phyloP scores from a whole-genome alignment of 176 grass and related monocot genomes.

The Cenchrus americanus region DNA sequence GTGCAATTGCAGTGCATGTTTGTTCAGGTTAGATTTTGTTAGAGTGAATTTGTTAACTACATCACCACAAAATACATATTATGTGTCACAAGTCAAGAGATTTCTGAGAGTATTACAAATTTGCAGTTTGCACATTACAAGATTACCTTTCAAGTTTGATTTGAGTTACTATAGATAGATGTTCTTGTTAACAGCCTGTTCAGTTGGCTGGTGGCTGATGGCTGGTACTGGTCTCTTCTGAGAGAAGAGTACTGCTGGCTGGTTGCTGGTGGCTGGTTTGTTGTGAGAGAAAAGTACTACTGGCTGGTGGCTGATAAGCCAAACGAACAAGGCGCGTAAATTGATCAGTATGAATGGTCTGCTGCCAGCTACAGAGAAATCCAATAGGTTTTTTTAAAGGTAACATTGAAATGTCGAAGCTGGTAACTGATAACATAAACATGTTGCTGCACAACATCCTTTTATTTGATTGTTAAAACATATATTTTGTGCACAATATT shows the following conservation, averaged over 20 bases:
- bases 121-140: neutral
- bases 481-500: neutral
- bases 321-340: too few relatives aligned
- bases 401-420: neutral
- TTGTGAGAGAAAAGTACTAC: too few relatives aligned
- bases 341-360: neutral
- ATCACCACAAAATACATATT: neutral
- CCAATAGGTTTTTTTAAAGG: neutral
- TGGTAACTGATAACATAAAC: neutral
- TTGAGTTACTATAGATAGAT: neutral
- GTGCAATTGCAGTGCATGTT: neutral
- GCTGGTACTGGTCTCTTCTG: too few relatives aligned
- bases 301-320: too few relatives aligned
- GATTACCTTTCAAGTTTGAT: conserved; percentile 15
- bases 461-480: neutral
- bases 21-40: neutral
- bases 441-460: neutral
- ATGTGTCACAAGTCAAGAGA: neutral
- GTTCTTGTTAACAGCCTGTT: neutral
- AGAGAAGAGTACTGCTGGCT: too few relatives aligned
- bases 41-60: neutral
- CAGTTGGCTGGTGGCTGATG: too few relatives aligned
- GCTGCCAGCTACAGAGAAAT: neutral
- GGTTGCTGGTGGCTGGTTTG: too few relatives aligned
- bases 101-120: neutral